Evolutionary conservation across 225 moss, liverwort and hornwort genomes (phyloP), one percentile per base, ranked within the genome.

Genomic region (Sphagnum tenellum): DNA sequence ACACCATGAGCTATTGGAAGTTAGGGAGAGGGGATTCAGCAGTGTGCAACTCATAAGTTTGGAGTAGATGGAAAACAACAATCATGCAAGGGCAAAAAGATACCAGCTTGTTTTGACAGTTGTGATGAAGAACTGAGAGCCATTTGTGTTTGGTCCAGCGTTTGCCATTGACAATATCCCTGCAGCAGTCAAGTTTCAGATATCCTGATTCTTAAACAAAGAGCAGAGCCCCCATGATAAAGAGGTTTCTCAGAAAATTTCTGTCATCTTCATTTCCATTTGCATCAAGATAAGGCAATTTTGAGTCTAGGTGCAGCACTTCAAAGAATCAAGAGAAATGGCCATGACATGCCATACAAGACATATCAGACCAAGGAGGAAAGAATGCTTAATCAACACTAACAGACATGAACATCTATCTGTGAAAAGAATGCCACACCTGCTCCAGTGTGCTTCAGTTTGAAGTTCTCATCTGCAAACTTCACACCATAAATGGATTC

Each of bases 71-170:
- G 7, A 60, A 6, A 13, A 6, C 48, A 50, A 49, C 48, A n/a
- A 5, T 60, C 46, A 56, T 55, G 9, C n/a, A 59, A 49, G 58
- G 71, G 3, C 50, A 50, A 60, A 5, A 55, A 4, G 56, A 52
- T 64, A 73, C 92, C 95, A 96, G 78, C 95, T 86, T 7, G 95
- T 92, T 67, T 92, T 92, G 9, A 96, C 89, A 3, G 92, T 96
- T 67, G 89, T 89, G 59, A 96, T 92, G 57, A 96, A 96, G 44
- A 96, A 96, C 72, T 96, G 95, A 3, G 89, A 92, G 2, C 95
- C 95, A 59, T 96, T 96, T 0, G 95, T 92, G 61, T 96, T 80
- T 0, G 88, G 86, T 5, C 95, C 92, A 0, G 95, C 80, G 67
- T 96, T 96, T 50, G 95, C 95, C 95, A 96, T 96, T 47, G 95